These are phyloP conservation scores for Starmerella lactis-condensi DNA, from an alignment of 805 yeast genomes.

Conservation along the genomic window DNA sequence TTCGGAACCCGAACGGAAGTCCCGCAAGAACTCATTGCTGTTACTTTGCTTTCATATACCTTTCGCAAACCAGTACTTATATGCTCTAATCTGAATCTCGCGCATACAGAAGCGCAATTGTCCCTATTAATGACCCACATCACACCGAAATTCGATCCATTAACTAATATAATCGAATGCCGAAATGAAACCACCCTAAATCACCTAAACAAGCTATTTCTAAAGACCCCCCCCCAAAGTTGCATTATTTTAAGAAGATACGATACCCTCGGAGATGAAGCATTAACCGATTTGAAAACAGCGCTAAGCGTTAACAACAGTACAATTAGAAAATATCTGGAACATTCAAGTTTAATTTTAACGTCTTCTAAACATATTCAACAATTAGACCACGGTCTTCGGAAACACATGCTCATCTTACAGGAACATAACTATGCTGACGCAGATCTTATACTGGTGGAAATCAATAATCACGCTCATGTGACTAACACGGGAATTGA, in stretches of 20 bases:
- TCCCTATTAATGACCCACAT: slow-evolving; percentile 3
- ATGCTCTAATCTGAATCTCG: neutral
- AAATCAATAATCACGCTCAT: neutral
- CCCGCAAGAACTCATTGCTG: slow-evolving; percentile 13
- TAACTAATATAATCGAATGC: slow-evolving; percentile 3
- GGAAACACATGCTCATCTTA: slow-evolving; percentile 10
- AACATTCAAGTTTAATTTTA: slow-evolving; percentile 4
- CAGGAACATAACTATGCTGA: slow-evolving; percentile 5
- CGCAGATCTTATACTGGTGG: slow-evolving; percentile 6
- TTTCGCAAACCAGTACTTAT: slow-evolving; percentile 9
- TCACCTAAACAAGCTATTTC: slow-evolving; percentile 1
- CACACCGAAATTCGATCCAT: neutral
- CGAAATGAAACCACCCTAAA: slow-evolving; percentile 6
- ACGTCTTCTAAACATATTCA: slow-evolving; percentile 4
- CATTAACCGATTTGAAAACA: slow-evolving; percentile 9
- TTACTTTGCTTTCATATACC: slow-evolving; percentile 4
- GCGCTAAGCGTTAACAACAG: slow-evolving; percentile 7
- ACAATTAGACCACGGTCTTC: slow-evolving; percentile 7
- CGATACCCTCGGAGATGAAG: slow-evolving; percentile 5
- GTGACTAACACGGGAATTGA: neutral
- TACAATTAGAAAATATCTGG: neutral
- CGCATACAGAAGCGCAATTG: slow-evolving; percentile 5
- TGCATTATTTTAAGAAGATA: slow-evolving; percentile 4
- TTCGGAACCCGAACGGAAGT: no score
- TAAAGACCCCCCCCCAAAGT: neutral